phyloP scores from a whole-genome alignment of 73 alveolate genomes.

The Paramecium biaurelia region DNA sequence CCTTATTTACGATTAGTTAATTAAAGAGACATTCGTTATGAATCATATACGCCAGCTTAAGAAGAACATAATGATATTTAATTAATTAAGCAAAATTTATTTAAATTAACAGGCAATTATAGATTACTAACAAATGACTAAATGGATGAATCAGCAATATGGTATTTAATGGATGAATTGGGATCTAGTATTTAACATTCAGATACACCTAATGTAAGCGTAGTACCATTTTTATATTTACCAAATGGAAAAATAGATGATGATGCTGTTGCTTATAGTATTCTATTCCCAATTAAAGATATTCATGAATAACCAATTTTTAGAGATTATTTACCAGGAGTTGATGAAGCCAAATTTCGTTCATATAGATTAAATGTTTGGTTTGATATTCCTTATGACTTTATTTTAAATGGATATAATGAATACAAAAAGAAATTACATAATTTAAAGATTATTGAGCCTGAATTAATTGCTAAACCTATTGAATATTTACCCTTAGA shows the following conservation, averaged over 20 bases:
- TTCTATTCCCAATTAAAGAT: slow-evolving; percentile 85
- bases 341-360: slow-evolving; percentile 86
- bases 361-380: slow-evolving; percentile 91
- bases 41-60: slow-evolving; percentile 43
- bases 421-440: slow-evolving; percentile 68
- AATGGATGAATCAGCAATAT: slow-evolving; percentile 88
- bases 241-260: slow-evolving; percentile 81
- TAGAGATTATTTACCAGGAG: slow-evolving; percentile 88
- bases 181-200: slow-evolving; percentile 89
- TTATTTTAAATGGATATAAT: slow-evolving; percentile 66
- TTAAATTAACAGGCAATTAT: slow-evolving; percentile 84
- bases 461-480: slow-evolving; percentile 55
- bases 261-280: slow-evolving; percentile 79
- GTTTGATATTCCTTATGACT: slow-evolving; percentile 90
- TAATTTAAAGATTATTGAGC: slow-evolving; percentile 8
- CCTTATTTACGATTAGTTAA: slow-evolving; percentile 71
- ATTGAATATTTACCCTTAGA: slow-evolving; percentile 63
- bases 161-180: slow-evolving; percentile 93
- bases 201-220: slow-evolving; percentile 86
- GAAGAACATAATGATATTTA: slow-evolving; percentile 68
- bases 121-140: slow-evolving; percentile 75
- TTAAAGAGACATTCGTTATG: slow-evolving; percentile 49
- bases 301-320: slow-evolving; percentile 72
- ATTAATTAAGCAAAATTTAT: slow-evolving; percentile 72
- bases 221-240: slow-evolving; percentile 89